A percentile compares a stretch with the other conserved stretches of the same genome.
Conservation (phyloP, 1,284 basidiomycete genomes). For the Marasmius oreades region DNA sequence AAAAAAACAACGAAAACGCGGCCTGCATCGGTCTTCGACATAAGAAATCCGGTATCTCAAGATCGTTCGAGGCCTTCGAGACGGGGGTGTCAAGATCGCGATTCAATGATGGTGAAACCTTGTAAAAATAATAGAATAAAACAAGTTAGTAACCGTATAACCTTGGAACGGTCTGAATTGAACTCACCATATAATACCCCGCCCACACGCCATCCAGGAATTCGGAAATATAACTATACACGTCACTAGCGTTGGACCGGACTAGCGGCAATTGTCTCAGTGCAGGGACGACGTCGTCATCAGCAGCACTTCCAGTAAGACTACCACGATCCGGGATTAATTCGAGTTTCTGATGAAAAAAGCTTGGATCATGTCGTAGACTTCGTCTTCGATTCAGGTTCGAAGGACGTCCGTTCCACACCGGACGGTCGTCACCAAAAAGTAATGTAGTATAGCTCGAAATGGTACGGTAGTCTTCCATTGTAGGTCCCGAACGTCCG, state of each 20-base stretch:
- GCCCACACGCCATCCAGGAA: constrained; percentile 53
- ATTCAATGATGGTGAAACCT: constrained; percentile 6
- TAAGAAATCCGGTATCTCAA: constrained; percentile 26
- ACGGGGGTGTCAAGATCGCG: neutral
- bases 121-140: neutral
- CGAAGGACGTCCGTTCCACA: constrained; percentile 11
- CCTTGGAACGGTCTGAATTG: constrained; percentile 16
- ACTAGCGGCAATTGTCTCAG: constrained; percentile 15
- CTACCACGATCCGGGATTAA: neutral
- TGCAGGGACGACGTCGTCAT: constrained; percentile 1
- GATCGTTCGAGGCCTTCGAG: neutral
- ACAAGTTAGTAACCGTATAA: neutral
- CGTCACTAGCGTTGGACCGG: neutral
- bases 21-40: constrained; percentile 42
- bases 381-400: constrained; percentile 28
- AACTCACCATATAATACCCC: constrained; percentile 49
- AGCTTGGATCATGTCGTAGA: constrained; percentile 37
- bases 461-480: constrained; percentile 43
- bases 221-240: constrained; percentile 33
- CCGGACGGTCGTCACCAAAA: constrained; percentile 34
- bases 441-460: constrained; percentile 37
- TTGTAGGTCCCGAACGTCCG: constrained; percentile 45
- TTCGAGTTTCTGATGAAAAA: constrained; percentile 23
- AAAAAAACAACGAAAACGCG: constrained; percentile 34
- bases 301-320: neutral